Evolutionary conservation across 257 asterid genomes (phyloP).

Genomic region (Agastache rugosa): DNA sequence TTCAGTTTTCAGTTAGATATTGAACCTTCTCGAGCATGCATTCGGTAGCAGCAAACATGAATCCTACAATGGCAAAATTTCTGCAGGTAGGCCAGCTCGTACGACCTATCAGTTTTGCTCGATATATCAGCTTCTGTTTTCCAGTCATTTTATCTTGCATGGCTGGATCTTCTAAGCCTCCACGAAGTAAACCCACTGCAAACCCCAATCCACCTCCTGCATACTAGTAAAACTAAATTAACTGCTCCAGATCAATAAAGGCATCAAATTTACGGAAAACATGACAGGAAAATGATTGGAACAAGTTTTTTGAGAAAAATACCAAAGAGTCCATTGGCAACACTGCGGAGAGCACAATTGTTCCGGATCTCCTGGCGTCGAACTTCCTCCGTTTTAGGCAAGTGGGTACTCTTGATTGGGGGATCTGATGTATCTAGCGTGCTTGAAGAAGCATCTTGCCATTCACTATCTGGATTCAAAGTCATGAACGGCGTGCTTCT

Average conservation of each 20-base stretch:
- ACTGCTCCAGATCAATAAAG: constrained; percentile 23
- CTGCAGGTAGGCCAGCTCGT: constrained; percentile 96
- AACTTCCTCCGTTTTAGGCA: constrained; percentile 81
- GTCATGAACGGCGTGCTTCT: constrained; percentile 50
- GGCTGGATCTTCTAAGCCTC: constrained; percentile 76
- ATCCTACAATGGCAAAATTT: constrained; percentile 91
- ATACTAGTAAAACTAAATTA: constrained; percentile 36
- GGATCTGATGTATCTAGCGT: constrained; percentile 57
- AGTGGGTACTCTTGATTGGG: constrained; percentile 61
- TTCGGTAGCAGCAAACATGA: constrained; percentile 83
- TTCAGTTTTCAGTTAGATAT: constrained; percentile 17
- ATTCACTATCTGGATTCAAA: constrained; percentile 47
- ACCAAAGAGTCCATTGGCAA: constrained; percentile 94
- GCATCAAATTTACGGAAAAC: not conserved
- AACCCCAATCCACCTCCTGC: constrained; percentile 94
- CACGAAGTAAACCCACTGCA: constrained; percentile 82
- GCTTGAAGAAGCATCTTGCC: constrained; percentile 45
- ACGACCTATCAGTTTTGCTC: constrained; percentile 90
- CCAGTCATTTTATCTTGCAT: constrained; percentile 89
- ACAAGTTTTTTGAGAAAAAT: constrained; percentile 25
- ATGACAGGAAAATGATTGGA: not conserved
- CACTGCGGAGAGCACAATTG: constrained; percentile 88
- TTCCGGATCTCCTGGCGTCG: constrained; percentile 91
- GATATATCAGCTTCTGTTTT: constrained; percentile 67
- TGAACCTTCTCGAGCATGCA: constrained; percentile 82